Base-by-base conservation (phyloP, 2,329 filamentous ascomycete genomes). In the Arthroderma sp. region DNA sequence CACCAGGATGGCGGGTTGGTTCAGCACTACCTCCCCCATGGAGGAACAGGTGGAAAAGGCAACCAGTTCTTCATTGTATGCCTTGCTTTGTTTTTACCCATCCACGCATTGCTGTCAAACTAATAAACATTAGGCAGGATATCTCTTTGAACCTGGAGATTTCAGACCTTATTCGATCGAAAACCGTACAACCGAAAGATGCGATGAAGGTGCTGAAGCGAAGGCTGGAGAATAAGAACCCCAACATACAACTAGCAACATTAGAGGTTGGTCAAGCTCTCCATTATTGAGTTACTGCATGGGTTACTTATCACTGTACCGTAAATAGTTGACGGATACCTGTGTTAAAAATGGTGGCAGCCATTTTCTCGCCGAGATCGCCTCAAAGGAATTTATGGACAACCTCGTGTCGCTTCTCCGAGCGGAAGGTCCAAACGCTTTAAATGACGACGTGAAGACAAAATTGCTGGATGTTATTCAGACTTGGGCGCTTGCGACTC, bases 61-160 rank as follows among this genome's bases (percentile, higher is more conserved):
- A 43, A 98, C 91, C 10, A 81, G 84, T 53, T 94, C 86, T 61
- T 96, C 88, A 66, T 73, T 98, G 83, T 94, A 77, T 51, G 81
- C 15, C 15, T 22, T 22, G 15, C 15, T 22, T 22, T 63, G 37
- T 31, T 40, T 46, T 31, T 30, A 44, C 45, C 39, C 44, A 45
- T 50, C 38, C 34, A 10, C 11, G 15, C 32, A 28, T 40, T 29
- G 5, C 15, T 7, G 8, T 34, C 27, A 33, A n/a, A 32, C 42
- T 36, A 29, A 28, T 36, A 15, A 27, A 28, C 11, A n/a, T 9
- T 56, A 93, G 86, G 54, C 88, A 98, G 68, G 89, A 98, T 60
- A 96, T 98, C 62, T 83, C 91, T 36, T 78, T 95, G 55, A 96
- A 96, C 63, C 80, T 98, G 59, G 91, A 98, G 67, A 96, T 98